Conservation (phyloP, 2,329 filamentous ascomycete species). For the Fusarium sp. region DNA sequence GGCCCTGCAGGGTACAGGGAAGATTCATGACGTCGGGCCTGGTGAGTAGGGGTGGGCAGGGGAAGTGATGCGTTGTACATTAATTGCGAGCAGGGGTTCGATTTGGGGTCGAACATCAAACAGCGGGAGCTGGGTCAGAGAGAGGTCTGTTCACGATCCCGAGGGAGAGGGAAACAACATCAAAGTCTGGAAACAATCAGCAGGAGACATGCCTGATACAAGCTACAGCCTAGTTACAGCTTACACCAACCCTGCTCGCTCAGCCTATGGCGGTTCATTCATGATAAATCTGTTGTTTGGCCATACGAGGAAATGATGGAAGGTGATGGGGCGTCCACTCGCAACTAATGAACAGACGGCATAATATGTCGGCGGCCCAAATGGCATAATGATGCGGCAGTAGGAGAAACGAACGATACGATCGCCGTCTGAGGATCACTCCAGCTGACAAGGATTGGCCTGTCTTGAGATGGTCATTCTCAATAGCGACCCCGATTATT, state of each 20-base stretch:
- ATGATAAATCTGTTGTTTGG: conserved; percentile 26
- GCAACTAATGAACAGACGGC: conserved; percentile 36
- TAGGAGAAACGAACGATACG: conserved; percentile 42
- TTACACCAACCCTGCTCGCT: conserved; percentile 29
- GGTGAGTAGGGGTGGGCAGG: conserved; percentile 26
- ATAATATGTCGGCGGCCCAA: conserved; percentile 41
- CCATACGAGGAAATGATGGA: conserved; percentile 28
- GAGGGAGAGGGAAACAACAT: conserved; percentile 42
- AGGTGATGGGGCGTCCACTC: conserved; percentile 46
- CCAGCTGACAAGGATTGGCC: conserved; percentile 45
- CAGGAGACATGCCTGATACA: conserved; percentile 23
- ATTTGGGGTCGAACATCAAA: conserved; percentile 39
- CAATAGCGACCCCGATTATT: conserved; percentile 32
- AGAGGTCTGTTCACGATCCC: conserved; percentile 49
- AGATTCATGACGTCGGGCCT: conserved; percentile 48
- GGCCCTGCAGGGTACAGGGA: conserved; percentile 42
- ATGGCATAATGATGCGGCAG: conserved; percentile 29
- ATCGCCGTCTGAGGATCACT: conserved; percentile 41
- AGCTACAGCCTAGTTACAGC: too few relatives aligned
- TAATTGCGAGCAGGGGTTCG: conserved; percentile 33
- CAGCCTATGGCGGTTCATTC: conserved; percentile 21
- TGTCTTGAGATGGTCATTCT: conserved; percentile 31
- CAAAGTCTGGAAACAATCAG: conserved; percentile 34
- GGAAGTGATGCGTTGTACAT: conserved; percentile 40
- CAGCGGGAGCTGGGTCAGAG: conserved; percentile 44